Base-by-base conservation (phyloP, 768 basidiomycete species). In the Auricularia cornea region DNA sequence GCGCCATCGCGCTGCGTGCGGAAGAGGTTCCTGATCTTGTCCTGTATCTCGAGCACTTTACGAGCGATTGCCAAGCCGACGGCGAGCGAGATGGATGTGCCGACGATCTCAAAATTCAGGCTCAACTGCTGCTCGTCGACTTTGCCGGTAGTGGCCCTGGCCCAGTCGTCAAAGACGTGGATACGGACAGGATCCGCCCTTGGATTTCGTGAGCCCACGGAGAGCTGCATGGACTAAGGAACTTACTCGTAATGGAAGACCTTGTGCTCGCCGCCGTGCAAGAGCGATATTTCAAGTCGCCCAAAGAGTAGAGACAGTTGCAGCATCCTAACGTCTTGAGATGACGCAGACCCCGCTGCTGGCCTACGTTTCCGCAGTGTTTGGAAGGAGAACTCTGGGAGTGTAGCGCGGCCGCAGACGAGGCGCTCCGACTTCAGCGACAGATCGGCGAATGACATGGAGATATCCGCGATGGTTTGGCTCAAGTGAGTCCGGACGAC, bases 111-210 rank as follows among this genome's bases (percentile, higher is more conserved):
- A 72, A 93, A 94, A n/a, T 86, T 83, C 26, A 94, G 80, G 32
- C 81, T 82, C 4, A 94, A 77, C 31, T 83, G 83, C n/a, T 76
- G 79, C 40, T 78, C 75, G 11, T 75, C 71, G 40, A 78, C 70
- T n/a, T 73, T 66, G 54, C 72, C 67, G 4, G 79, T 66, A 20
- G 78, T 77, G 51, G 80, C 77, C 52, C 74, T 74, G 3, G 87
- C 83, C 93, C 93, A 95, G 70, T 95, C 90, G 66, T 95, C 93
- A 67, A 78, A 84, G 60, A 93, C 84, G 61, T 82, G 82, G 57
- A 93, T 80, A 66, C 83, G 78, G 35, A 94, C 73, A 1, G 93
- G 93, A 69, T 93, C 89, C 31, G 90, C 88, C 28, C 91, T 92
- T 63, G 64, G 64, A 64, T 32, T 61, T 10, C 18, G 29, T 57